These are phyloP conservation scores for Neurospora africana DNA, from an alignment of 495 filamentous ascomycete genomes.

Conservation along the genomic window DNA sequence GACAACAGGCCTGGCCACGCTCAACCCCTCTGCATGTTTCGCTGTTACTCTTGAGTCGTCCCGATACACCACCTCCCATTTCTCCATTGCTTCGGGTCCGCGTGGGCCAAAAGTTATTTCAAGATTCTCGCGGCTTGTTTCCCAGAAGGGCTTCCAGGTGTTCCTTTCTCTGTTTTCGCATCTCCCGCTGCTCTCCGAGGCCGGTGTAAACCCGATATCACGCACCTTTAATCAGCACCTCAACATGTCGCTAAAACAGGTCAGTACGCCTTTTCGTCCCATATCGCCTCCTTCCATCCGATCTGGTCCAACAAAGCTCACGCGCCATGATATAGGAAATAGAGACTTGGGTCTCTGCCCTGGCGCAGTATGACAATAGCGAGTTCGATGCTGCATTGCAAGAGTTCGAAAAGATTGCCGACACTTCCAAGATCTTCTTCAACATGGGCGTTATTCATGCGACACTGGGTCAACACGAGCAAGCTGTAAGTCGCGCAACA, in stretches of 20 bases:
- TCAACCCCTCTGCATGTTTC: constrained; percentile 17
- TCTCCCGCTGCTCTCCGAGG: background rate
- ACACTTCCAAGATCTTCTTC: constrained; percentile 97
- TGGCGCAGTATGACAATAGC: constrained; percentile 88
- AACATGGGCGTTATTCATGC: constrained; percentile 98
- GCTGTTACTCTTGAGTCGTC: background rate
- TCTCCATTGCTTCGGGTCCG: constrained; percentile 4
- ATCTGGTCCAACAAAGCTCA: constrained; percentile 3
- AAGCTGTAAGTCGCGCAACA: constrained; percentile 63
- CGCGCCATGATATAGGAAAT: constrained; percentile 63
- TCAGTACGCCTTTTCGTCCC: constrained; percentile 23
- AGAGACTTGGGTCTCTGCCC: constrained; percentile 92
- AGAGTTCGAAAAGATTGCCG: constrained; percentile 74
- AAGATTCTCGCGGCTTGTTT: background rate
- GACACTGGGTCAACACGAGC: constrained; percentile 90
- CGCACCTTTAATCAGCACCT: background rate
- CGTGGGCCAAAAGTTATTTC: background rate
- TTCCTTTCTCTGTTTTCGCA: background rate
- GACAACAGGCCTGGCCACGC: constrained; percentile 4
- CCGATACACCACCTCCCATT: constrained; percentile 17
- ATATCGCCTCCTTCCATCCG: background rate
- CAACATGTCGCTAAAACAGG: constrained; percentile 69
- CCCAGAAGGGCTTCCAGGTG: background rate
- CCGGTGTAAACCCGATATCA: background rate
- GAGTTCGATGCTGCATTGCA: constrained; percentile 82